Conservation (phyloP, 2,329 filamentous ascomycete genomes). For the Emergomyces pasteurianus region DNA sequence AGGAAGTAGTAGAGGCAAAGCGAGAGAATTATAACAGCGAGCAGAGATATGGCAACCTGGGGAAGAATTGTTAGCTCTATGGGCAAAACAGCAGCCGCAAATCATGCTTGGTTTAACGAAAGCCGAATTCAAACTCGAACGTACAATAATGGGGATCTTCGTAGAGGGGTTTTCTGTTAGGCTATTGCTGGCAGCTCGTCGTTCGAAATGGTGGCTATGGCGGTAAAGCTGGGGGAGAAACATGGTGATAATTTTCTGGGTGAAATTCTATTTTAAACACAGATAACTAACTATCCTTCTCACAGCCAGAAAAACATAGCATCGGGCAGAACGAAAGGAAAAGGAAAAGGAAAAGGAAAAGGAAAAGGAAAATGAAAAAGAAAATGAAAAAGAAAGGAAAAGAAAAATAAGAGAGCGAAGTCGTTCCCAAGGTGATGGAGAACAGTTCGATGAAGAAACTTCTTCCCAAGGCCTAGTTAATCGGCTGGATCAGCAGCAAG, state of each 20-base stretch:
- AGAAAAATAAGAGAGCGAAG: neutral
- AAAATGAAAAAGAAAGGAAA: neutral
- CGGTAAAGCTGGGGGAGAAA: neutral
- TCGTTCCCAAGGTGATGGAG: neutral
- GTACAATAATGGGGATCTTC: neutral
- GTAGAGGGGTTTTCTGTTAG: neutral
- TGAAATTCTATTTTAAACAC: neutral
- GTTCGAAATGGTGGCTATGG: neutral
- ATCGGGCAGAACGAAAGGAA: neutral
- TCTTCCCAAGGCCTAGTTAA: neutral
- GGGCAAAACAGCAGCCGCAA: neutral
- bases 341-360: neutral
- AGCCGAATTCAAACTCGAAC: neutral
- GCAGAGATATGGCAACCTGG: conserved; percentile 19
- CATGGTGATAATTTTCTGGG: neutral
- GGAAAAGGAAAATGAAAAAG: too few relatives aligned
- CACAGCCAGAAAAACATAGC: neutral
- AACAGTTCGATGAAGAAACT: neutral
- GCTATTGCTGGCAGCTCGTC: neutral
- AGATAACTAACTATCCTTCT: neutral
- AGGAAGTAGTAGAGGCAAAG: conserved; percentile 24
- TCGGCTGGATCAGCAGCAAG: neutral
- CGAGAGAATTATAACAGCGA: conserved; percentile 19
- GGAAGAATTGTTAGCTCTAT: neutral
- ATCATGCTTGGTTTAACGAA: neutral